Conservation (phyloP, 148 eudicot species). For the Camellia lanceoleosa region DNA sequence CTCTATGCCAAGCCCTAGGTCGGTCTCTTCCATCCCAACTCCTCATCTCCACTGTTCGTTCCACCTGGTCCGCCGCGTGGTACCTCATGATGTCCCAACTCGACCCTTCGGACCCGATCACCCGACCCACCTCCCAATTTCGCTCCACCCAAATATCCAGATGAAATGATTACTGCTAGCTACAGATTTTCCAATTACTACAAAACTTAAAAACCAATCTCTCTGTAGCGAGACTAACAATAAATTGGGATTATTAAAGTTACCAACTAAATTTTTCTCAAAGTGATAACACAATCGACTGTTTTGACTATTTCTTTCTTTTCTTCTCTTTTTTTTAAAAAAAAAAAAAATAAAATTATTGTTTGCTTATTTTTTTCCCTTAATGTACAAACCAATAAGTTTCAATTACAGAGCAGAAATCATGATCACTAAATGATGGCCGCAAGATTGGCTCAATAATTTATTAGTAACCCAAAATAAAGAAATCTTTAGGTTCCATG, state of each 20-base stretch:
- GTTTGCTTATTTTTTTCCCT: no score
- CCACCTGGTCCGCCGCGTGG: conserved; percentile 84
- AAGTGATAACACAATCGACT: no score
- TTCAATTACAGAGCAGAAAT: no score
- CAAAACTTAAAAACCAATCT: no score
- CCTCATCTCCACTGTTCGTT: conserved; percentile 92
- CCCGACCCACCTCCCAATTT: conserved; percentile 78
- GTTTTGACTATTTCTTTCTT: not conserved
- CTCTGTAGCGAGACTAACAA: no score
- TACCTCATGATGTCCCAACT: conserved; percentile 96
- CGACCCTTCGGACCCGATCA: conserved; percentile 82
- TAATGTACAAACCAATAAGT: no score
- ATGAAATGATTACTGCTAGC: no score
- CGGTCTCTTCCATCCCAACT: conserved; percentile 83
- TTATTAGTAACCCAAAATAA: not conserved
- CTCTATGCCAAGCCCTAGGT: conserved; percentile 5
- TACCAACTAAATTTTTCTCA: no score
- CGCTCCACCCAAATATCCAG: conserved; percentile 28
- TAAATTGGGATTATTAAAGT: no score
- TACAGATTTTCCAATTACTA: no score
- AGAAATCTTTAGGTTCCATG: not conserved
- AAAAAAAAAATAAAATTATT: no score
- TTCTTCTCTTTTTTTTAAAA: no score
- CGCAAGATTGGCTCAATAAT: not conserved
- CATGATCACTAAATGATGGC: not conserved